Conservation (phyloP, 2,329 filamentous ascomycete genomes). For the Bipolaris victoriae region DNA sequence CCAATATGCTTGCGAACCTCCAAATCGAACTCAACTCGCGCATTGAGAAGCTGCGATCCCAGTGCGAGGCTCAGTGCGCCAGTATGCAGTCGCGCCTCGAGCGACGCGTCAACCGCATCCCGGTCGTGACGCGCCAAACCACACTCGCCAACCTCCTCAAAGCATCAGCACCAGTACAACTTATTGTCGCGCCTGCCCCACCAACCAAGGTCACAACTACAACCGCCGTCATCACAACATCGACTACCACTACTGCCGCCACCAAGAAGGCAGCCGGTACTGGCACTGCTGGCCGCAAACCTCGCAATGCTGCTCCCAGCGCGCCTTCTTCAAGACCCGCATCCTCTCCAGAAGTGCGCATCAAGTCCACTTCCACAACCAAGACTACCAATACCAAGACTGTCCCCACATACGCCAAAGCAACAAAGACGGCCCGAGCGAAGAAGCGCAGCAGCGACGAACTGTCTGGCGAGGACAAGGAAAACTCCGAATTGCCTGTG, state of each 20-base stretch:
- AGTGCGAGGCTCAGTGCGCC: constrained; percentile 87
- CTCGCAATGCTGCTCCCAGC: constrained; percentile 15
- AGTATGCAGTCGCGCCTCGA: constrained; percentile 85
- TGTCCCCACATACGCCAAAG: constrained; percentile 9
- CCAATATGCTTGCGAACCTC: constrained; percentile 40
- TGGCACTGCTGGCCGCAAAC: constrained; percentile 15
- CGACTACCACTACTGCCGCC: neutral
- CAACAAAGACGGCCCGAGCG: constrained; percentile 22
- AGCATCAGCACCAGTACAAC: constrained; percentile 15
- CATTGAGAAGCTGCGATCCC: constrained; percentile 83
- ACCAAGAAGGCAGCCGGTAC: constrained; percentile 1
- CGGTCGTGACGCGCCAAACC: constrained; percentile 74
- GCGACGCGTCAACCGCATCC: constrained; percentile 91
- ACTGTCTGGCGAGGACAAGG: constrained; percentile 37
- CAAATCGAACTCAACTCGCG: constrained; percentile 73
- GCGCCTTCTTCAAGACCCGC: constrained; percentile 10
- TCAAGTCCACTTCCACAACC: constrained; percentile 9
- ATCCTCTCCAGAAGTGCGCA: constrained; percentile 11
- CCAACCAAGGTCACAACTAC: constrained; percentile 12
- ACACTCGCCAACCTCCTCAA: constrained; percentile 82
- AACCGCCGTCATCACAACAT: neutral
- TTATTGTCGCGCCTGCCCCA: constrained; percentile 15
- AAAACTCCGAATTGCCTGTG: constrained; percentile 33
- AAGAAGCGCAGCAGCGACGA: constrained; percentile 40
- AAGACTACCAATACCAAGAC: constrained; percentile 26